Percentiles rank a stretch among this genome's conserved stretches.
These are phyloP conservation scores for Penicillium manginii DNA, from an alignment of 495 filamentous ascomycete species.

Conservation along the genomic window DNA sequence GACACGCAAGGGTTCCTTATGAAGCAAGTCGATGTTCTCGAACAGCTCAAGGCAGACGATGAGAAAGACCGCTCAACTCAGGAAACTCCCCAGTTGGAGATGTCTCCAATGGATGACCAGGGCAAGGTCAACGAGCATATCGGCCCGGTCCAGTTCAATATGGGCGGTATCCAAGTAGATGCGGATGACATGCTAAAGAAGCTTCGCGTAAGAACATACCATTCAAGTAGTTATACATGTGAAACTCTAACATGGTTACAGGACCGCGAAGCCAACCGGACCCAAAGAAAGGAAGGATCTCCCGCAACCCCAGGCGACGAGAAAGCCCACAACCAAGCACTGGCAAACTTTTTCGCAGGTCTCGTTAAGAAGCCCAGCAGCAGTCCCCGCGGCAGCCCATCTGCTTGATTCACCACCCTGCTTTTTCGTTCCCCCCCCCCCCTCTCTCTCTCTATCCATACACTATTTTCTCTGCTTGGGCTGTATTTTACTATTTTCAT, in stretches of 20 bases:
- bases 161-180: slow-evolving; percentile 96
- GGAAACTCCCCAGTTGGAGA: slow-evolving; percentile 46
- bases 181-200: slow-evolving; percentile 93
- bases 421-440: not conserved
- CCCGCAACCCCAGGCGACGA: slow-evolving; percentile 48
- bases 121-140: slow-evolving; percentile 84
- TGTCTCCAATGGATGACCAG: slow-evolving; percentile 52
- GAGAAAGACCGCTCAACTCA: slow-evolving; percentile 54
- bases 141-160: slow-evolving; percentile 94
- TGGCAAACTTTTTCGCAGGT: slow-evolving; percentile 69
- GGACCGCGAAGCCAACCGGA: slow-evolving; percentile 60
- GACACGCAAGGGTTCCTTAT: slow-evolving; percentile 81
- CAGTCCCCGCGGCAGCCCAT: slow-evolving; percentile 49
- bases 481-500: slow-evolving; percentile 39
- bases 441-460: slow-evolving; percentile 11
- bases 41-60: slow-evolving; percentile 67
- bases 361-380: slow-evolving; percentile 61
- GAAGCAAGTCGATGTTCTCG: slow-evolving; percentile 72
- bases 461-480: slow-evolving; percentile 10
- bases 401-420: slow-evolving; percentile 28
- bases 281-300: slow-evolving; percentile 47
- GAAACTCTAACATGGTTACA: slow-evolving; percentile 32
- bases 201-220: slow-evolving; percentile 65
- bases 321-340: slow-evolving; percentile 67
- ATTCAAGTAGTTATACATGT: too few relatives aligned